Conservation (phyloP, 768 basidiomycete genomes). For the Leucocoprinus leucothites region DNA sequence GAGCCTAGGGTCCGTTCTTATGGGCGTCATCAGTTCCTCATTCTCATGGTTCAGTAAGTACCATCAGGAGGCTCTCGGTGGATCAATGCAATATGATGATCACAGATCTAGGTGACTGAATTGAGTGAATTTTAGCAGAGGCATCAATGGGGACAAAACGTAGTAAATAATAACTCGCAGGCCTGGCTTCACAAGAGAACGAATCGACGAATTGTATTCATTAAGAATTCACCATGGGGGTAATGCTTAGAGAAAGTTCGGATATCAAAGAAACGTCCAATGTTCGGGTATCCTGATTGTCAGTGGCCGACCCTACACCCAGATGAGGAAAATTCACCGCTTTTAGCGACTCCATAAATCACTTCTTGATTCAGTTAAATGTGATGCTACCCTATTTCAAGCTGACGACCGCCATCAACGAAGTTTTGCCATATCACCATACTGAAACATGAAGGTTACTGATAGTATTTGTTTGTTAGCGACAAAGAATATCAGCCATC, state of each 20-base stretch:
- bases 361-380: background rate
- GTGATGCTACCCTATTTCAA: background rate
- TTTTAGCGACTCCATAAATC: background rate
- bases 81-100: background rate
- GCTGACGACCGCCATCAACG: slow-evolving; percentile 4
- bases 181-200: no score
- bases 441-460: background rate
- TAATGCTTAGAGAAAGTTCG: no score
- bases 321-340: background rate
- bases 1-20: no score
- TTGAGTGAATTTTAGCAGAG: background rate
- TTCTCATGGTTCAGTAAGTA: no score
- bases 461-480: background rate
- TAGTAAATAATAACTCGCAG: no score
- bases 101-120: background rate
- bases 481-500: background rate
- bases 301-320: no score
- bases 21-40: no score
- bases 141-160: no score
- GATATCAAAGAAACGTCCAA: no score
- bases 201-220: no score
- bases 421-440: background rate
- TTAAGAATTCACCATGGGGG: no score
- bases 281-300: no score
- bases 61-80: background rate